phyloP scores from a whole-genome alignment of 176 grass and related monocot species.

The Oryza rufipogon region DNA sequence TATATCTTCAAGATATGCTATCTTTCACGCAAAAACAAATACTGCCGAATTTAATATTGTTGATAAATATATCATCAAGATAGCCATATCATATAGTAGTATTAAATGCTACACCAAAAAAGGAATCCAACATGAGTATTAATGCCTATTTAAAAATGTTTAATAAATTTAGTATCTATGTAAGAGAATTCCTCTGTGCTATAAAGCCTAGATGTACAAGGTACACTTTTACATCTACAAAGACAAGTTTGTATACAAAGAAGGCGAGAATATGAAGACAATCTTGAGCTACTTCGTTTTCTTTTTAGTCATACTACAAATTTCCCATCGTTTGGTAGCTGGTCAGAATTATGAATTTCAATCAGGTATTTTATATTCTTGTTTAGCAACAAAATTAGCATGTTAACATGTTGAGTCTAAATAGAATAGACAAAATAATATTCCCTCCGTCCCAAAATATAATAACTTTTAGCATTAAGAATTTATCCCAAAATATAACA shows the following conservation, averaged over 20 bases:
- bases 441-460: no score
- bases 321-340: not conserved
- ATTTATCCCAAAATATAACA: no score
- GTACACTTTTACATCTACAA: not conserved
- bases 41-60: no score
- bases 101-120: not conserved
- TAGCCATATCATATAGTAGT: not conserved
- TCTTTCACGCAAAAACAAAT: no score
- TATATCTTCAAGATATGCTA: no score
- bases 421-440: no score
- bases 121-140: not conserved
- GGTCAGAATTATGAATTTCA: not conserved
- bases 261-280: not conserved
- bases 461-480: no score
- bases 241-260: not conserved
- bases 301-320: not conserved
- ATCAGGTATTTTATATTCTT: not conserved
- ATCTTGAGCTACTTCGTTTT: not conserved
- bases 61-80: no score
- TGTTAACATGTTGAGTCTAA: not conserved
- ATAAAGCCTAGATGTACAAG: not conserved
- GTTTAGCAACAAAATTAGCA: not conserved
- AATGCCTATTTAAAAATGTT: not conserved
- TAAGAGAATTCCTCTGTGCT: not conserved
- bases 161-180: not conserved